These are phyloP conservation scores for Escallonia herrerae DNA, from an alignment of 129 eudicot genomes.

Conservation along the genomic window DNA sequence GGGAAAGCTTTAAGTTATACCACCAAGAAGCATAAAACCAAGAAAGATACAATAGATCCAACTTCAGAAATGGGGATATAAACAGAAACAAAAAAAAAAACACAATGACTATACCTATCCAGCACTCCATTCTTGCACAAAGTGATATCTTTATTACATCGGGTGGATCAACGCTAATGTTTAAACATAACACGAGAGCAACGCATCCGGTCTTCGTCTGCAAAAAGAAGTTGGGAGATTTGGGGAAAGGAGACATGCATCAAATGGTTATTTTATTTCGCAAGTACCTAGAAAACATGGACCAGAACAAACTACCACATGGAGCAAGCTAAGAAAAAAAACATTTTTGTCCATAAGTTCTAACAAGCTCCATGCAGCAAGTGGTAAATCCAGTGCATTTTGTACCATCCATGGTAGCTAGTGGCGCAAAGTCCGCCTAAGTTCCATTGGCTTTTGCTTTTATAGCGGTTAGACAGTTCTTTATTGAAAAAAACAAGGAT, in stretches of 20 bases:
- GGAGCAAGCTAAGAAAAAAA: not conserved
- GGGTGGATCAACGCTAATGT: slow-evolving; percentile 93
- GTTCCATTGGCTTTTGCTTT: no score
- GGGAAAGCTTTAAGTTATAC: not conserved
- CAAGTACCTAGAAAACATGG: not conserved
- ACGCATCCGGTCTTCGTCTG: slow-evolving; percentile 99
- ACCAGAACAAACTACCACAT: not conserved
- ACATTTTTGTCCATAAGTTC: not conserved
- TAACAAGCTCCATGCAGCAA: not conserved
- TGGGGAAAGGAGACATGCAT: not conserved
- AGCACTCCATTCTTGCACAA: slow-evolving; percentile 99
- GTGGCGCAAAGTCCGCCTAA: no score
- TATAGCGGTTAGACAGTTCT: no score
- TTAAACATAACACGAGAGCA: slow-evolving; percentile 91
- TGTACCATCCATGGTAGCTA: no score
- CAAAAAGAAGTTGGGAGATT: slow-evolving; percentile 13
- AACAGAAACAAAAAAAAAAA: not conserved
- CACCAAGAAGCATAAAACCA: not conserved
- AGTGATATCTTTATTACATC: slow-evolving; percentile 98
- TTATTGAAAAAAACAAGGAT: no score
- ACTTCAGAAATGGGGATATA: not conserved
- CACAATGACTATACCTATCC: slow-evolving; percentile 76
- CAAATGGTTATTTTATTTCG: not conserved
- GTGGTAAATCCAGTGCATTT: not conserved
- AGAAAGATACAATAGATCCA: not conserved